Conservation (phyloP, 305 asterid genomes). For the Fraxinus albicans region DNA sequence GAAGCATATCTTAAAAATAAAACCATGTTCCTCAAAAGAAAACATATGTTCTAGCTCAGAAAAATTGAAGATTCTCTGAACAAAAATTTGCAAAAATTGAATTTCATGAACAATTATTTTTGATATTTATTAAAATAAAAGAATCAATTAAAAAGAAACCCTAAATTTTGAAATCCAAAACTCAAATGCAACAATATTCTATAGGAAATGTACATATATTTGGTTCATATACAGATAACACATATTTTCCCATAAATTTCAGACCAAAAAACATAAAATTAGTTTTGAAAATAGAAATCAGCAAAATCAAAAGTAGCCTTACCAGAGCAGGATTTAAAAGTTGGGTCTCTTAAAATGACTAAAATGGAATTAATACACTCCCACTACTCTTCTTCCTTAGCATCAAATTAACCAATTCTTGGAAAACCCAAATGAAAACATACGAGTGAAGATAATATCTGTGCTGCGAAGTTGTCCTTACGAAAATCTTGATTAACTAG, state of each 20-base stretch:
- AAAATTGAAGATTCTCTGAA: neutral
- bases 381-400: constrained; percentile 1
- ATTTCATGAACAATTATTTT: neutral
- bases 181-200: neutral
- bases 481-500: constrained; percentile 24
- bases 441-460: constrained; percentile 3
- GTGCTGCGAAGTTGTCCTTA: constrained; percentile 20
- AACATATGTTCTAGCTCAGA: neutral
- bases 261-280: neutral
- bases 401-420: constrained; percentile 3
- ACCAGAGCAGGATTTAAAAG: constrained; percentile 34
- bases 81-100: neutral
- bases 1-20: neutral
- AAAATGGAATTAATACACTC: constrained; percentile 17
- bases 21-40: constrained; percentile 12
- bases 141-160: constrained; percentile 22
- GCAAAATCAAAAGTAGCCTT: constrained; percentile 16
- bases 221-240: neutral
- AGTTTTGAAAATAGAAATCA: constrained; percentile 1
- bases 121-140: neutral
- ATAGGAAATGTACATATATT: constrained; percentile 1
- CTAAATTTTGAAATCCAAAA: constrained; percentile 28
- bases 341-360: constrained; percentile 28
- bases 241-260: neutral
- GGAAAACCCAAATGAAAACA: constrained; percentile 22